Base-by-base conservation (phyloP, 495 filamentous ascomycete species). In the Penicillium samsonianum region DNA sequence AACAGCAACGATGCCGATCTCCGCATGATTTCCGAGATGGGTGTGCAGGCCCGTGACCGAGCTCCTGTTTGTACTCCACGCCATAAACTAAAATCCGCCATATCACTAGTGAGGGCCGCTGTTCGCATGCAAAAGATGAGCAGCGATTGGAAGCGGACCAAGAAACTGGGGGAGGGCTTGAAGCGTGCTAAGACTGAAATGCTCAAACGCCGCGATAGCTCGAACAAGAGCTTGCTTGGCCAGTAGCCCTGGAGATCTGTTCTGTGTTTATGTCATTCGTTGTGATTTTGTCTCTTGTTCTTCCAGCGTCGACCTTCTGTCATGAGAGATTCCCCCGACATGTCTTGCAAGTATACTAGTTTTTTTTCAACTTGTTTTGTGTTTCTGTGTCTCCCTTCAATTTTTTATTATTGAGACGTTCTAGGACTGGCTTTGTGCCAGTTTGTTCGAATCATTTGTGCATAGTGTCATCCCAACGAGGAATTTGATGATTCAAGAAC, bases 1-100 rank as follows among this genome's bases (percentile, higher is more conserved):
- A 33, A 74, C 65, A 97, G 93, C 71, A 98, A 97, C 79, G 87
- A 93, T 72, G 90, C 88, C 60, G 90, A 97, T 67, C 83, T 98
- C 31, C 82, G 84, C 40, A 87, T 96, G 69, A 85, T 98, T 54
- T 80, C 85, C 56, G 81, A 87, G 55, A 95, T 96, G 80, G 87
- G 88, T 48, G 82, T 90, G 63, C 80, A 80, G 53, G 49, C 73
- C 38, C 68, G 67, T 16, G 70, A 76, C 44, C 65, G 65, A 35
- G 59, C 50, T 11, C 50, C 71, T 35, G 30, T 62, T 23, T 68
- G 72, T 17, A 66, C 62, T 14, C 72, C 77, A n/a, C 71, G 64
- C 20, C 73, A 68, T 50, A 79, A 79, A 47, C 50, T 88, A 17
- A 76, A 77, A 53, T 72, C 74, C 17, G 82, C 81, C 17, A 76